Conservation (phyloP, 2,329 filamentous ascomycete genomes). For the Calonectria pauciramosa region DNA sequence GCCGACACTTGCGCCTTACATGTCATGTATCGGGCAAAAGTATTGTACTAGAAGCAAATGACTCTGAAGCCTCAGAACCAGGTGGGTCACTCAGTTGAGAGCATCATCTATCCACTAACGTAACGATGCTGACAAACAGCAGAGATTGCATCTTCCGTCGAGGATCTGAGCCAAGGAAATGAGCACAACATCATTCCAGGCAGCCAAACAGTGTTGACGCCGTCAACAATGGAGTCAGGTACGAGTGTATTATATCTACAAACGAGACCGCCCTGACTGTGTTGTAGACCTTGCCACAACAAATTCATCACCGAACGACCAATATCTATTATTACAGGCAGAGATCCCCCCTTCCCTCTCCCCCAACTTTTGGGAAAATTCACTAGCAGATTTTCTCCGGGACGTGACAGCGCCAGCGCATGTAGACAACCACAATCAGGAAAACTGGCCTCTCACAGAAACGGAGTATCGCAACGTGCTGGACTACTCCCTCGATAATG, state of each 20-base stretch:
- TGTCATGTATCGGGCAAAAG: background rate
- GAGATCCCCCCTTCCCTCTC: background rate
- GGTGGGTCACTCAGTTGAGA: background rate
- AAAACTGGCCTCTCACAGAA: background rate
- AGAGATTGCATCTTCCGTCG: background rate
- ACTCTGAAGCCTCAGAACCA: background rate
- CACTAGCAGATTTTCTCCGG: background rate
- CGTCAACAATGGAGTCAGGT: background rate
- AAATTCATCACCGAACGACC: background rate
- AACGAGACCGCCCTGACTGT: background rate
- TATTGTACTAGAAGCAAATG: background rate
- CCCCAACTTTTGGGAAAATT: background rate
- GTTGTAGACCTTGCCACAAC: background rate
- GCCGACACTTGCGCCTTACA: background rate
- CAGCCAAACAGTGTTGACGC: background rate
- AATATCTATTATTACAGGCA: background rate
- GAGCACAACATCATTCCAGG: background rate
- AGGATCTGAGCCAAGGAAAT: background rate
- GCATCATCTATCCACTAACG: background rate
- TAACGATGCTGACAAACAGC: background rate
- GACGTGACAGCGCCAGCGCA: background rate
- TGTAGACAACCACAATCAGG: background rate
- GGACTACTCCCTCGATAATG: background rate
- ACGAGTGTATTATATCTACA: background rate
- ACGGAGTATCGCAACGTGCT: background rate